Evolutionary conservation across 805 yeast genomes (phyloP).

Genomic region (Zygosaccharomyces kombuchaensis): DNA sequence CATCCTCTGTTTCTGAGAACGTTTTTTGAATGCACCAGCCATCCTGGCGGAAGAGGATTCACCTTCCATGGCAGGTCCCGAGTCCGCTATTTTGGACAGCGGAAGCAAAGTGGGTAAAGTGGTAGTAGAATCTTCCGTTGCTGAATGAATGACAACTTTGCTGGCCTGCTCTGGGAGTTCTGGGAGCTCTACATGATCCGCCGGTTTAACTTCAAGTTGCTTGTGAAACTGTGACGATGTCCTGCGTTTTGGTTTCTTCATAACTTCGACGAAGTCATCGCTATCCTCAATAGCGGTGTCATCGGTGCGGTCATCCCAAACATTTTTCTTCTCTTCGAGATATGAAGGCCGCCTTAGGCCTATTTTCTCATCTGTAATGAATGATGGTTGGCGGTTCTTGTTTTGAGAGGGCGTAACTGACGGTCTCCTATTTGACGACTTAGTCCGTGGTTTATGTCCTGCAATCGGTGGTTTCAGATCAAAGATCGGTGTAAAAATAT

Average conservation of each 20-base stretch:
- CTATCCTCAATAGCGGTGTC: conserved; percentile 14
- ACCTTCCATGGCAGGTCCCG: background rate
- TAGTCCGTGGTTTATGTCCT: conserved; percentile 6
- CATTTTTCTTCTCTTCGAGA: background rate
- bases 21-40: conserved; percentile 24
- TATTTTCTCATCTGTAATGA: background rate
- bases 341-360: background rate
- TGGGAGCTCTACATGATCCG: background rate
- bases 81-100: background rate
- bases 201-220: background rate
- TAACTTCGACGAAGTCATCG: conserved; percentile 21
- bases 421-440: conserved; percentile 9
- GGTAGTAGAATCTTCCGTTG: conserved; percentile 2
- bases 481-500: conserved; percentile 36
- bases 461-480: conserved; percentile 24
- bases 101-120: conserved; percentile 17
- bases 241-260: conserved; percentile 17
- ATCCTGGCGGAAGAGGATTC: conserved; percentile 12
- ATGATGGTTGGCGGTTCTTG: conserved; percentile 8
- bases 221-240: conserved; percentile 6
- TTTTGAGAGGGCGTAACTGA: conserved; percentile 5
- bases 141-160: conserved; percentile 20
- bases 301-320: conserved; percentile 7
- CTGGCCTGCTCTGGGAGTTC: conserved; percentile 1
- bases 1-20: conserved; percentile 29